Evolutionary conservation across 306 rosid genomes (phyloP).

Genomic region (Cicer cuneatum): DNA sequence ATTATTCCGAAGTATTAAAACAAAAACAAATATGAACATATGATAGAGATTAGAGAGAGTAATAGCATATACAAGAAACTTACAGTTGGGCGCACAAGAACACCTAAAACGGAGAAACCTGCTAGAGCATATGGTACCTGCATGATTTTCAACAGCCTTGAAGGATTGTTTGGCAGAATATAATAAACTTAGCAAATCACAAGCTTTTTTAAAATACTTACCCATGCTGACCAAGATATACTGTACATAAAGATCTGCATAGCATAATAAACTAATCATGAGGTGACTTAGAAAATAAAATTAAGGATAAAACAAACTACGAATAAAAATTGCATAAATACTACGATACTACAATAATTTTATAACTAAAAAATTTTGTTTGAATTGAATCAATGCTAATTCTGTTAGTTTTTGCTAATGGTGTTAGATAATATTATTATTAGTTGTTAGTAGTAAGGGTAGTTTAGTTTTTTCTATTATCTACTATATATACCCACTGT

Average conservation of each 20-base stretch:
- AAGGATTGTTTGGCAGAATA: constrained; percentile 24
- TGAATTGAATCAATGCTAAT: too few species aligned
- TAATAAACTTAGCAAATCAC: constrained; percentile 4
- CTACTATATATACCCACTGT: too few species aligned
- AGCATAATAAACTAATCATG: constrained; percentile 19
- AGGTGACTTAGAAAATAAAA: neutral
- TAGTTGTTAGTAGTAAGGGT: too few species aligned
- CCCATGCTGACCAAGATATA: constrained; percentile 85
- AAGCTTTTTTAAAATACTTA: constrained; percentile 46
- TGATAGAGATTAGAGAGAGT: too few species aligned
- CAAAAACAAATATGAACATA: neutral
- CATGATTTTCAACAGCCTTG: constrained; percentile 40
- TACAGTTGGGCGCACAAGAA: constrained; percentile 73
- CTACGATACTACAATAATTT: too few species aligned
- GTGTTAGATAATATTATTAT: too few species aligned
- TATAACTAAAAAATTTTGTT: too few species aligned
- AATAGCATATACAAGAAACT: constrained; percentile 36
- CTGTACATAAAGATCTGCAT: constrained; percentile 69
- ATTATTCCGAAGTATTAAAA: constrained; percentile 12
- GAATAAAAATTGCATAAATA: neutral
- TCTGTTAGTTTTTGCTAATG: too few species aligned
- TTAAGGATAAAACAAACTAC: neutral
- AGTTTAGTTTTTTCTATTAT: too few species aligned
- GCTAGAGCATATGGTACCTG: constrained; percentile 89
- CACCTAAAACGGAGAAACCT: constrained; percentile 51